Evolutionary conservation across 345 rosid species (phyloP), one percentile per base, ranked within the genome.

Genomic region (Euclidium syriacum): DNA sequence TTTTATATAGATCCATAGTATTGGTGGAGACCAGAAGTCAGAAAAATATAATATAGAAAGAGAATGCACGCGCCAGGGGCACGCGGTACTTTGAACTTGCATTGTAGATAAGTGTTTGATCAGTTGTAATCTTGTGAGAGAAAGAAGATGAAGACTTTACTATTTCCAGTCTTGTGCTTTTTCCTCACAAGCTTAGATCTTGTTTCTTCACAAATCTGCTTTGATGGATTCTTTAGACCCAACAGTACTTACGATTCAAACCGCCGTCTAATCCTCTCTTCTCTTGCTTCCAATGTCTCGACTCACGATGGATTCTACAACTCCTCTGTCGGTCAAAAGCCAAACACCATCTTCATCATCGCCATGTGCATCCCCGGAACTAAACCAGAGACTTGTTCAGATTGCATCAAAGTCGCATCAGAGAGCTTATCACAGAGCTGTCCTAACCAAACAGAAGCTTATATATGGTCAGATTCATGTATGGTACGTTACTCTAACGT

Each of bases 351-450:
- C 26, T 26, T 64, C 7, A 52, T 59, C 2, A 17, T 68, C 7
- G 75, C 63, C 0, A 70, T 75, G 17, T 79, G 82, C 32, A 62
- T 64, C 3, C 75, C 72, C 3, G 78, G 67, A 24, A 8, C 67
- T 7, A 8, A 1, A 10, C 32, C 65, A 2, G 62, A 2, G 1
- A 33, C 2, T 17, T 79, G 78, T 44, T 36, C 17, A 0, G 4
- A 3, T 10, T 75, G 80, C 36, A 20, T 79, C 30, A 62, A 30
- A 4, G 22, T 15, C 23, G 46, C 73, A 3, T 16, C 43, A 3
- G 9, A 19, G 3, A 10, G 11, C n/a, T 52, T 72, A 10, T 25
- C 36, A 19, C n/a, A 14, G 2, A 30, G 5, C 11, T 79, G 83
- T 23, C 68, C 73, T 1, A 47, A 48, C 44, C 65, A 26, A 17